Evolutionary conservation across 202 grass and related monocot genomes (phyloP), one percentile per base, ranked within the genome.

Genomic region (Zizania palustris): DNA sequence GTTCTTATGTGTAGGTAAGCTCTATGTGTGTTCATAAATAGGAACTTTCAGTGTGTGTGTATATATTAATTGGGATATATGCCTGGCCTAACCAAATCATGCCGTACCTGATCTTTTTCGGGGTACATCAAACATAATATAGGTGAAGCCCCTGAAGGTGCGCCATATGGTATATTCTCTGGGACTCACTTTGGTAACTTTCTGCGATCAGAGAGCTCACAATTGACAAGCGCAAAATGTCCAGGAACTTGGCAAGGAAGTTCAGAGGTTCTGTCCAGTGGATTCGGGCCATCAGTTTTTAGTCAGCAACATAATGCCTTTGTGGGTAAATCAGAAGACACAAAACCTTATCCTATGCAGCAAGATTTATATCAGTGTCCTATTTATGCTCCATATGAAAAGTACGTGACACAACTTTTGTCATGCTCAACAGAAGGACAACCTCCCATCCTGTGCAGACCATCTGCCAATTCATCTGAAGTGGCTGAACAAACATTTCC

Each of bases 351-450:
- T 74, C 39, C 42, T 40, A 61, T 14, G 0, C 18, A 43, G 42
- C 64, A 60, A 73, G 71, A 69, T 83, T 76, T 65, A 56, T 80
- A 74, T 44, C 70, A 50, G 37, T 80, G 83, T 74, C 73, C 33
- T 79, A 66, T 48, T 49, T 79, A 86, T 75, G 74, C 34, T 80
- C 63, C 50, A 0, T 82, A 85, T 53, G 83, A 88, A 50, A 86
- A 86, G 49, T 88, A 83, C 68, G 77, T 83, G 69, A 60, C 56
- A 39, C 89, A 85, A n/a, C 77, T 88, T 79, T 83, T 79, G 5
- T 76, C 89, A 71, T 63, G 75, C 56, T 88, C 86, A 45, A 54
- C 51, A 42, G 71, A 65, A 34, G 49, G 20, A 59, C 45, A 11
- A 11, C 48, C 71, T 16, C 64, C 82, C 49, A 15, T 74, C 22